Conservation (phyloP, 371 early-diverging fungal species). For the Coelomomyces lativittatus region DNA sequence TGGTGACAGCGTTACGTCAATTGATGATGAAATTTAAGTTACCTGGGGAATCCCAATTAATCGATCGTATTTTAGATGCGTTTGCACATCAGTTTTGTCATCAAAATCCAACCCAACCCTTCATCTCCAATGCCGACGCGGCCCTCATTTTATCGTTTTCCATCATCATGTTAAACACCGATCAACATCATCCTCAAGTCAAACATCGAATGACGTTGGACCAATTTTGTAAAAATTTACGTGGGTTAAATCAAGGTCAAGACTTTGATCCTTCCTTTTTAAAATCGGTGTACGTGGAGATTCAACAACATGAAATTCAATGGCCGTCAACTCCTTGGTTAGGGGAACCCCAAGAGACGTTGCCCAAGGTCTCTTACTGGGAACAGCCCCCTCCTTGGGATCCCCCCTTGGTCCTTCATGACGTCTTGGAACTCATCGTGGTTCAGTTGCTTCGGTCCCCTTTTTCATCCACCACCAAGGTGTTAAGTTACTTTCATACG, state of each 20-base stretch:
- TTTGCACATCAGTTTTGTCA: constrained; percentile 64
- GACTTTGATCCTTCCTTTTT: constrained; percentile 57
- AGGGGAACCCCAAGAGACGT: neutral
- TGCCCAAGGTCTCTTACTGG: neutral
- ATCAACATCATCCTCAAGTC: constrained; percentile 75
- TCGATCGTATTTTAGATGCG: constrained; percentile 69
- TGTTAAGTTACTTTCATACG: too few species aligned
- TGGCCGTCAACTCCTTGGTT: neutral
- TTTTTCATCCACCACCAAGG: too few species aligned
- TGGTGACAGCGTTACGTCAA: constrained; percentile 70
- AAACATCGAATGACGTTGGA: constrained; percentile 62
- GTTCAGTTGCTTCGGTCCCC: neutral
- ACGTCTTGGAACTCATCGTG: neutral
- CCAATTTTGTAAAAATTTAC: constrained; percentile 61
- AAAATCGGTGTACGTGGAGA: constrained; percentile 4
- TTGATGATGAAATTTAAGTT: constrained; percentile 71
- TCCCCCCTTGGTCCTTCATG: neutral
- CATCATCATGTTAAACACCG: constrained; percentile 82
- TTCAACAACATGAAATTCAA: neutral
- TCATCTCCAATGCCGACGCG: constrained; percentile 51
- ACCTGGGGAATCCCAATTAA: constrained; percentile 86
- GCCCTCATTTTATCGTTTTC: constrained; percentile 69
- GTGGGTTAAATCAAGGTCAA: constrained; percentile 52
- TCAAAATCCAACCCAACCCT: constrained; percentile 13
- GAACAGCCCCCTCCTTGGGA: neutral